Percentiles rank a stretch among this genome's conserved stretches.
Evolutionary conservation across 768 basidiomycete species (phyloP).

Genomic region (Candolleomyces eurysporus): DNA sequence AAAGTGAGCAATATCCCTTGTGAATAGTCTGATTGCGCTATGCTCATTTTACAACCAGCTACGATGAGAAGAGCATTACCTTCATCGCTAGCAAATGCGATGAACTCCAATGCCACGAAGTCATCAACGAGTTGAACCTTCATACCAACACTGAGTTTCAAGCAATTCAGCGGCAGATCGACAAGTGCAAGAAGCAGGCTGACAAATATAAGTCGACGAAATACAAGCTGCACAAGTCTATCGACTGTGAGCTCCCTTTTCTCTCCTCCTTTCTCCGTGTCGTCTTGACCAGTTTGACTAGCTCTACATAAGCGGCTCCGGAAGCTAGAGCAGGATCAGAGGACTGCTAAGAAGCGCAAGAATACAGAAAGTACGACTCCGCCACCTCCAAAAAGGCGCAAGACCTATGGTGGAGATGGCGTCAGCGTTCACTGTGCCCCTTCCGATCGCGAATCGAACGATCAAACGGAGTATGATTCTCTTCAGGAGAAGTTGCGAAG

Average conservation of each 20-base stretch:
- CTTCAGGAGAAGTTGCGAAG: conserved; percentile 26
- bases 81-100: conserved; percentile 67
- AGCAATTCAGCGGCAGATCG: conserved; percentile 46
- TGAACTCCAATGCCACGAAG: conserved; percentile 57
- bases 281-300: no score
- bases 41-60: conserved; percentile 29
- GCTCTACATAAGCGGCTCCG: conserved; percentile 40
- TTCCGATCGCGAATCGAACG: no score
- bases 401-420: no score
- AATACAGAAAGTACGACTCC: no score
- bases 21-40: not conserved
- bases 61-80: conserved; percentile 55
- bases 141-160: conserved; percentile 52
- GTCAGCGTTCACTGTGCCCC: no score
- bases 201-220: no score
- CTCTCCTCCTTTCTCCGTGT: no score
- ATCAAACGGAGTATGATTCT: no score
- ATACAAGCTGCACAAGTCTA: no score
- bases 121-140: conserved; percentile 46
- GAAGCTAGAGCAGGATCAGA: conserved; percentile 40
- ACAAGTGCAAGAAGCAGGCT: conserved; percentile 28
- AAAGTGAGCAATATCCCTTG: conserved; percentile 38
- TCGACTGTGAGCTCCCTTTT: no score
- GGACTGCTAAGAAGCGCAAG: conserved; percentile 19
- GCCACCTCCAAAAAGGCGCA: no score